Conservation (phyloP, 2,329 filamentous ascomycete genomes). For the Botrytis pseudocinerea region DNA sequence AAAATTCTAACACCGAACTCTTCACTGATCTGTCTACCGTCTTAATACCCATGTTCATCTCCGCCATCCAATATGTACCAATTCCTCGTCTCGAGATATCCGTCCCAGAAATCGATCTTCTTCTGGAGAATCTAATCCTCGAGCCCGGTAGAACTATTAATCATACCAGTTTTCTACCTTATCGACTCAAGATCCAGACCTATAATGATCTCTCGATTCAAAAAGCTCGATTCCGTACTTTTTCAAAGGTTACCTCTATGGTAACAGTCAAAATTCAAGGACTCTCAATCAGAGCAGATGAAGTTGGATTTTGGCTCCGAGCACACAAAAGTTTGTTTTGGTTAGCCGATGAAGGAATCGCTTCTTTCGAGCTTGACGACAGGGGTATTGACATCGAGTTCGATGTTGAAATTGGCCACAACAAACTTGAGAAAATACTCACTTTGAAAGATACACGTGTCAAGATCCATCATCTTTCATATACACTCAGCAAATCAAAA, state of each 20-base stretch:
- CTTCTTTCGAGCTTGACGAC: constrained; percentile 81
- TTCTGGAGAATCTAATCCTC: constrained; percentile 87
- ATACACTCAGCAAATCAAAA: constrained; percentile 71
- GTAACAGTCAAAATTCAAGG: constrained; percentile 80
- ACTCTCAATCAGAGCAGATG: constrained; percentile 78
- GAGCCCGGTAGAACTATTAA: constrained; percentile 86
- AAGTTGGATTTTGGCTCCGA: constrained; percentile 87
- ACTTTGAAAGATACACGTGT: constrained; percentile 75
- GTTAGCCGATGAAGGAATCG: constrained; percentile 79
- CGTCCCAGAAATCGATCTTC: constrained; percentile 77
- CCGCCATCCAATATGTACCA: constrained; percentile 80
- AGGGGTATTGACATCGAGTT: constrained; percentile 83
- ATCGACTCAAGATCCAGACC: constrained; percentile 76
- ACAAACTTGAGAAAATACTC: constrained; percentile 77
- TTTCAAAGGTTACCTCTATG: constrained; percentile 63
- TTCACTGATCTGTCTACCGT: constrained; percentile 75
- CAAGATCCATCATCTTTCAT: constrained; percentile 82
- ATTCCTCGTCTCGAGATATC: constrained; percentile 89
- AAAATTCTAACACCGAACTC: constrained; percentile 68
- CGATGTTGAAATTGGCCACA: constrained; percentile 79
- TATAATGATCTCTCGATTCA: constrained; percentile 84
- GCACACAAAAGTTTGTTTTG: constrained; percentile 74
- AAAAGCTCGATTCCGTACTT: constrained; percentile 71
- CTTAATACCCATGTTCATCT: constrained; percentile 75
- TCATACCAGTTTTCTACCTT: constrained; percentile 84